phyloP scores from a whole-genome alignment of 192 early-diverging fungal species.

The Chytriomyces hyalinus region DNA sequence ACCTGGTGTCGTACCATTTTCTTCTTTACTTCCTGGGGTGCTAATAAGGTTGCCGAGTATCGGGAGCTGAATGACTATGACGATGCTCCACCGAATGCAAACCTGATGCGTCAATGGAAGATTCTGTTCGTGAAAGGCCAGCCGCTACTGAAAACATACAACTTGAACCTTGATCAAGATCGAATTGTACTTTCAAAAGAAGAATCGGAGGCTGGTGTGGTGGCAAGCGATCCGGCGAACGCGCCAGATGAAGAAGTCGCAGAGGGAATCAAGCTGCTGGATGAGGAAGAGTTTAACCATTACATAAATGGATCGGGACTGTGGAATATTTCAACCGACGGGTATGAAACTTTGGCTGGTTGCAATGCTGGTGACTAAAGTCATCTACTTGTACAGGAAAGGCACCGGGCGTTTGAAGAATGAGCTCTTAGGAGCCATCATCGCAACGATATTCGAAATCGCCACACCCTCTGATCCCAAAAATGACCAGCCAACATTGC shows the following conservation, averaged over 20 bases:
- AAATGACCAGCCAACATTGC: slow-evolving; percentile 41
- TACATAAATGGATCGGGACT: slow-evolving; percentile 55
- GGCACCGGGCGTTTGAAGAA: slow-evolving; percentile 40
- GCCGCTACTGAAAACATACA: slow-evolving; percentile 45
- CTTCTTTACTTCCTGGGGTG: not conserved
- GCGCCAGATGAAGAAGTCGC: slow-evolving; percentile 17
- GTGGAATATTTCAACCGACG: slow-evolving; percentile 45
- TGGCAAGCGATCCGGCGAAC: not conserved
- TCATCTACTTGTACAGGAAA: slow-evolving; percentile 17
- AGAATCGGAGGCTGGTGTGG: slow-evolving; percentile 8
- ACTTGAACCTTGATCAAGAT: slow-evolving; percentile 50
- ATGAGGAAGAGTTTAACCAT: slow-evolving; percentile 60
- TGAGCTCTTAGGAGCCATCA: slow-evolving; percentile 46
- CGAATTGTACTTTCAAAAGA: slow-evolving; percentile 28
- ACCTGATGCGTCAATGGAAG: slow-evolving; percentile 63
- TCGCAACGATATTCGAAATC: slow-evolving; percentile 55
- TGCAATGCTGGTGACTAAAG: not conserved
- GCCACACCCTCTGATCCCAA: slow-evolving; percentile 47
- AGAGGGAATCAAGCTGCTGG: slow-evolving; percentile 53
- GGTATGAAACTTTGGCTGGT: not conserved
- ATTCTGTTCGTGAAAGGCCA: slow-evolving; percentile 54
- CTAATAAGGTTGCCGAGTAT: slow-evolving; percentile 54
- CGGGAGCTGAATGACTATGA: slow-evolving; percentile 56
- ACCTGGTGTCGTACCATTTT: slow-evolving; percentile 14
- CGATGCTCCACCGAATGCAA: slow-evolving; percentile 48